Evolutionary conservation across 1,139 yeast genomes (phyloP).

Genomic region (Lodderomyces pseudojiufengensis): DNA sequence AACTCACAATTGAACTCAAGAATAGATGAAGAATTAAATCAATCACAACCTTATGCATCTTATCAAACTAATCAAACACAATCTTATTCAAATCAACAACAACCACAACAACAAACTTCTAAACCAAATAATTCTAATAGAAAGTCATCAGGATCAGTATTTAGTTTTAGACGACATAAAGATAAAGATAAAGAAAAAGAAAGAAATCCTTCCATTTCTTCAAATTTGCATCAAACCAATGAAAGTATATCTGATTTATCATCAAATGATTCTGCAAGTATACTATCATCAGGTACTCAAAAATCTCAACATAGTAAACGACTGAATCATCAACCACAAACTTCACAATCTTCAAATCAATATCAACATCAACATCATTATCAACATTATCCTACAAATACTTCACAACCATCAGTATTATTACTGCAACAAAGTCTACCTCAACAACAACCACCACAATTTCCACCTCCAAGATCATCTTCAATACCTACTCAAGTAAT

Average conservation of each 20-base stretch:
- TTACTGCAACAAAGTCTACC: constrained; percentile 6
- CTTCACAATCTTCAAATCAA: constrained; percentile 13
- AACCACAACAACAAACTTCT: neutral
- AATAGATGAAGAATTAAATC: constrained; percentile 31
- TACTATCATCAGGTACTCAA: constrained; percentile 24
- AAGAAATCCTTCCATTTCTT: neutral
- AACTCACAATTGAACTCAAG: constrained; percentile 13
- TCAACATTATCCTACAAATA: constrained; percentile 6
- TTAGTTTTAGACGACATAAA: constrained; percentile 31
- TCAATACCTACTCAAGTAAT: constrained; percentile 27
- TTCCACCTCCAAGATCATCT: constrained; percentile 14
- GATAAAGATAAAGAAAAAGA: constrained; percentile 13
- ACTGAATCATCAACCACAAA: constrained; percentile 7
- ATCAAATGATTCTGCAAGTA: constrained; percentile 34
- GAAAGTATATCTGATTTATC: constrained; percentile 33
- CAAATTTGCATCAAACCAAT: constrained; percentile 9
- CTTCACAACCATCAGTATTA: constrained; percentile 10
- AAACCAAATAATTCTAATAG: constrained; percentile 14
- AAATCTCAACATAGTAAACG: constrained; percentile 34
- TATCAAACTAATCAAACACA: constrained; percentile 7
- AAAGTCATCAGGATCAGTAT: constrained; percentile 38
- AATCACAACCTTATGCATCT: constrained; percentile 30
- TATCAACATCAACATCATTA: constrained; percentile 2
- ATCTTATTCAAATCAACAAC: neutral
- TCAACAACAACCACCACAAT: constrained; percentile 26